These are phyloP conservation scores for Saitozyma sp. DNA, from an alignment of 768 basidiomycete species.

Conservation along the genomic window DNA sequence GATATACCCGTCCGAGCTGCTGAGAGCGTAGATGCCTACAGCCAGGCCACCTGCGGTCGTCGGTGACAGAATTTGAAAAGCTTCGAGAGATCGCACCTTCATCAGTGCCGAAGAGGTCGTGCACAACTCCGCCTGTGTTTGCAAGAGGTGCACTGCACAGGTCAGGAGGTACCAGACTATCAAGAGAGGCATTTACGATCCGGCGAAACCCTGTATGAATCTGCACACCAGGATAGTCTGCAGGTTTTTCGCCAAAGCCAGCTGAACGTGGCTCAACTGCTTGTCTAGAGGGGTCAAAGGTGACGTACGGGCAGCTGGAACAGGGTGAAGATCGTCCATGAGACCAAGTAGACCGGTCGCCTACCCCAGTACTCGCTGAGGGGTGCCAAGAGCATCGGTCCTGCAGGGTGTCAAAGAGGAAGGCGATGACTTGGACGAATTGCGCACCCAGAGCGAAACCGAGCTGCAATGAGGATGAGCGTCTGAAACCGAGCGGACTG, in stretches of 20 bases:
- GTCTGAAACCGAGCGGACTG: not conserved
- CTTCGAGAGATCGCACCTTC: constrained; percentile 19
- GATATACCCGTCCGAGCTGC: constrained; percentile 24
- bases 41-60: constrained; percentile 7
- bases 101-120: constrained; percentile 33
- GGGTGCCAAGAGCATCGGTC: constrained; percentile 35
- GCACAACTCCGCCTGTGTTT: constrained; percentile 39
- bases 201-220: constrained; percentile 37
- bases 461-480: no score
- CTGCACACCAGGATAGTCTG: constrained; percentile 32
- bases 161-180: no score
- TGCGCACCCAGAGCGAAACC: constrained; percentile 31
- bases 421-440: no score
- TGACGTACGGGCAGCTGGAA: constrained; percentile 34
- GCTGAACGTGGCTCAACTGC: not conserved
- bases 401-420: no score
- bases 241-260: constrained; percentile 28
- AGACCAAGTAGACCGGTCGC: constrained; percentile 34
- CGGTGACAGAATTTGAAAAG: not conserved
- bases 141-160: constrained; percentile 21
- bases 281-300: not conserved
- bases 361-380: constrained; percentile 24
- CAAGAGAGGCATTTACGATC: constrained; percentile 30
- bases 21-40: constrained; percentile 25
- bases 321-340: constrained; percentile 33